Evolutionary conservation across 2,329 filamentous ascomycete species (phyloP).

Genomic region (Karstenula rhodostoma): DNA sequence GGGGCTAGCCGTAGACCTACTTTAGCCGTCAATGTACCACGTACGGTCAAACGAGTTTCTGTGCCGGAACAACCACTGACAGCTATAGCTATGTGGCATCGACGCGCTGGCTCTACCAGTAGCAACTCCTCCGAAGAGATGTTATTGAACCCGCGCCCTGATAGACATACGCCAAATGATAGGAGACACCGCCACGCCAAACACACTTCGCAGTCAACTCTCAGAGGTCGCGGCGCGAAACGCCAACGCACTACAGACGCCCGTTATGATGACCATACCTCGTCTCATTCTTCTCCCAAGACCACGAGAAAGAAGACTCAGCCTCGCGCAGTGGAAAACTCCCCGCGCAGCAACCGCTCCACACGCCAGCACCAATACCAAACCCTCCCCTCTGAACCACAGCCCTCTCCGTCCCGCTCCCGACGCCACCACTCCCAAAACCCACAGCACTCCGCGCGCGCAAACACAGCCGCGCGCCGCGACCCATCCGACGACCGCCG

Average conservation of each 20-base stretch:
- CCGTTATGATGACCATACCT: slow-evolving; percentile 35
- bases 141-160: slow-evolving; percentile 47
- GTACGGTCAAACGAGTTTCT: slow-evolving; percentile 9
- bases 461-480: slow-evolving; percentile 44
- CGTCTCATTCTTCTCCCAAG: slow-evolving; percentile 41
- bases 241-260: slow-evolving; percentile 42
- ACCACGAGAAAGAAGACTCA: slow-evolving; percentile 32
- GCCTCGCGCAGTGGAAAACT: slow-evolving; percentile 38
- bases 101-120: slow-evolving; percentile 33
- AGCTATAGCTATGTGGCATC: slow-evolving; percentile 39
- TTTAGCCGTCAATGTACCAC: slow-evolving; percentile 15
- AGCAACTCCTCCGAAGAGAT: slow-evolving; percentile 44
- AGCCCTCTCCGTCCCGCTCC: slow-evolving; percentile 31
- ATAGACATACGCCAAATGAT: slow-evolving; percentile 37
- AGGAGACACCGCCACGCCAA: slow-evolving; percentile 43
- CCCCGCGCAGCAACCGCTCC: slow-evolving; percentile 38
- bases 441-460: slow-evolving; percentile 34
- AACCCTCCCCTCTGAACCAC: slow-evolving; percentile 18
- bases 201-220: slow-evolving; percentile 43
- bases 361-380: slow-evolving; percentile 31
- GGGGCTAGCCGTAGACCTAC: slow-evolving; percentile 7
- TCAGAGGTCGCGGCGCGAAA: slow-evolving; percentile 47
- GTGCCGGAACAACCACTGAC: slow-evolving; percentile 22
- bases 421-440: slow-evolving; percentile 39
- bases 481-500: slow-evolving; percentile 42